Base-by-base conservation (phyloP, 2,329 filamentous ascomycete genomes). In the Aspergillus eucalypticola region DNA sequence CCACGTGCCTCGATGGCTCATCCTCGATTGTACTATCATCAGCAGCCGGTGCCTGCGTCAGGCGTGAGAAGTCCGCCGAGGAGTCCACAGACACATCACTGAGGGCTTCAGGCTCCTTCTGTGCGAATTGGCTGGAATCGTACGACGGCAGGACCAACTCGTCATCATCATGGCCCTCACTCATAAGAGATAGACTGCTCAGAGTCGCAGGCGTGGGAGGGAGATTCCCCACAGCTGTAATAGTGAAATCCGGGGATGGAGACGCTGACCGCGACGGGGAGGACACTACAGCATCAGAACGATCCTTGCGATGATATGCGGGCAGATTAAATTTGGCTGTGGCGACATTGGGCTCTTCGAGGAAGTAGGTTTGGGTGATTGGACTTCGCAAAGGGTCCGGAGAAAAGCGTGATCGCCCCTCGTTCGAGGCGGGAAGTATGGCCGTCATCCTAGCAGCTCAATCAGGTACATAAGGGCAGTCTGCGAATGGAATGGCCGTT, bases 1-100 rank as follows among this genome's bases (percentile, higher is more conserved):
- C 93, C n/a, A 96, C 93, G 77, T 96, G 92, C 65, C 92, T 84
- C 49, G 92, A 92, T 1, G 92, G 92, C 69, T 90, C 86, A 35
- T 82, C 83, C 63, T 87, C 85, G 39, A 96, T 82, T 10, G 89
- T 89, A 8, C 88, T 90, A 75, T 96, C 92, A 68, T 96, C 92
- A 66, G 90, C 89, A 8, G 90, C 89, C 32, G 87, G 82, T 67
- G 29, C 85, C 79, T 15, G 87, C 83, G 2, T 85, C 85, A 5
- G 88, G 85, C 39, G 83, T 80, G 11, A 84, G 83, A n/a, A 82
- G 78, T 58, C 75, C 69, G 76, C 77, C 7, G 67, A 61, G 23
- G 60, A 61, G 13, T 66, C 63, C 8, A 61, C 60, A 8, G 69
- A 70, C 8, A 59, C 52, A n/a, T 72, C 66, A 46, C 67, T 69